A percentile compares a stretch with the other conserved stretches of the same genome.
Conservation (phyloP, 129 eudicot genomes). For the Daucus carota region DH1_v3.0 NC_030385.2:38199501-38200000, state of each 20-base stretch:
- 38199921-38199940: slow-evolving; percentile 9
- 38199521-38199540: too few relatives aligned
- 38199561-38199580: not conserved
- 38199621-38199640: not conserved
- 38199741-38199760: not conserved
- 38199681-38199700: not conserved
- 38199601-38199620: not conserved
- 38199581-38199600: not conserved
- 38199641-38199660: not conserved
- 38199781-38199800: slow-evolving; percentile 14
- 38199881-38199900: not conserved
- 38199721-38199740: not conserved
- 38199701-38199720: not conserved
- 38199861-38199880: slow-evolving; percentile 1
- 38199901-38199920: slow-evolving; percentile 16
- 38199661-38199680: not conserved
- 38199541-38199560: slow-evolving; percentile 6
- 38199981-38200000: not conserved
- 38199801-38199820: slow-evolving; percentile 29
- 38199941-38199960: slow-evolving; percentile 19
- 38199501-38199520: too few relatives aligned
- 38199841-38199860: slow-evolving; percentile 26
- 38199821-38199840: slow-evolving; percentile 22
- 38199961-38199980: not conserved
- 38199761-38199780: not conserved